A percentile compares a stretch with the other conserved stretches of the same genome.
phyloP scores from a whole-genome alignment of 495 filamentous ascomycete species.

The Xylaria acuta region DNA sequence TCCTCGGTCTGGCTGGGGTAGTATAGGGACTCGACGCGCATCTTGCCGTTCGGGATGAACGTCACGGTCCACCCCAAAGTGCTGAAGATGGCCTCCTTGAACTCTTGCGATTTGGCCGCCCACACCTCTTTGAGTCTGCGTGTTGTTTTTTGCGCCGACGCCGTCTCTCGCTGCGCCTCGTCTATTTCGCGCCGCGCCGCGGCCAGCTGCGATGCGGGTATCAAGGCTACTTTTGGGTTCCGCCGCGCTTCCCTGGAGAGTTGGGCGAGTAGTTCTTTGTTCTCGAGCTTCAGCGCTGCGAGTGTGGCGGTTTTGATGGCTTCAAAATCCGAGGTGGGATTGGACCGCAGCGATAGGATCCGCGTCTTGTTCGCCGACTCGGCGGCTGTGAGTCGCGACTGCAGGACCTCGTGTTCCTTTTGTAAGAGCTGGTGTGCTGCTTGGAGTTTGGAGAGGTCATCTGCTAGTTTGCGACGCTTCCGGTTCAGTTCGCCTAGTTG shows the following conservation, averaged over 20 bases:
- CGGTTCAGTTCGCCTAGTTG: constrained; percentile 81
- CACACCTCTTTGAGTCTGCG: constrained; percentile 89
- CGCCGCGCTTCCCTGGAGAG: constrained; percentile 60
- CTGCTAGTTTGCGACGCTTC: constrained; percentile 85
- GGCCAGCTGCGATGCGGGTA: constrained; percentile 81
- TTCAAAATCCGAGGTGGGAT: constrained; percentile 84
- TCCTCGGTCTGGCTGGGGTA: constrained; percentile 70
- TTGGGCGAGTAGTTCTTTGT: constrained; percentile 78
- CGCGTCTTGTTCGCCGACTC: constrained; percentile 78
- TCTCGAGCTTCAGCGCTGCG: constrained; percentile 77
- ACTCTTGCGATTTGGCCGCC: constrained; percentile 84
- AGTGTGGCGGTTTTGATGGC: constrained; percentile 82
- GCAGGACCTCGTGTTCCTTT: constrained; percentile 74
- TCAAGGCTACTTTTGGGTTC: constrained; percentile 50
- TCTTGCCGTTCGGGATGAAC: constrained; percentile 91
- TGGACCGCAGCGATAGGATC: constrained; percentile 83
- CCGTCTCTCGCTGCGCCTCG: constrained; percentile 73
- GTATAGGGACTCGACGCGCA: constrained; percentile 81
- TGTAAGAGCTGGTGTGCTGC: constrained; percentile 68
- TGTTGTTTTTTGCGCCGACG: constrained; percentile 82
- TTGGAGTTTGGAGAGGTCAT: constrained; percentile 72
- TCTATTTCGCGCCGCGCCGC: constrained; percentile 72
- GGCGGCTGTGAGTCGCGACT: constrained; percentile 73
- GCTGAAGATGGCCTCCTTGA: constrained; percentile 88
- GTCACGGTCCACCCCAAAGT: constrained; percentile 91